Base-by-base conservation (phyloP, 2,329 filamentous ascomycete species). In the Xylaria sp. region DNA sequence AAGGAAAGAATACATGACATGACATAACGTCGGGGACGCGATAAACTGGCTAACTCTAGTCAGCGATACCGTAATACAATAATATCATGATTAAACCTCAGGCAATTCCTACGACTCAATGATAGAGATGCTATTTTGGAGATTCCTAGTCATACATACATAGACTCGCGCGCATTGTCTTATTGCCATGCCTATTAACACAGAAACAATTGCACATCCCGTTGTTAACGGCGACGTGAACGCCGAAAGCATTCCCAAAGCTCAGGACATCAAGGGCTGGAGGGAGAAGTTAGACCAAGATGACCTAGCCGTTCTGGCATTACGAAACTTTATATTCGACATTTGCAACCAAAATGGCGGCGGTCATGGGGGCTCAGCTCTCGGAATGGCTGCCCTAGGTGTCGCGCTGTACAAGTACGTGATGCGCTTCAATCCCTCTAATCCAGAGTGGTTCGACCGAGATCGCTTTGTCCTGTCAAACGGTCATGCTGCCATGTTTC, bases 251-350 rank as follows among this genome's bases (percentile, higher is more conserved):
- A 40, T 13, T 40, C 35, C 29, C 55, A n/a, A 59, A 12, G 5
- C 13, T 23, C 40, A 42, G 40, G 40, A 12, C 35, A 40, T 40
- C 35, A 53, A 50, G 23, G 50, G 64, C 13, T 65, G 60, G 53
- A 42, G 65, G 53, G 35, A 57, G 18, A 59, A 65, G 29, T 60
- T 68, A 12, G 37, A 64, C 29, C 51, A 63, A 27, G 65, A 68
- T 18, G 65, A 68, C 44, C 21, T 63, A 12, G 60, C 60, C 12
- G 65, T 68, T n/a, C 54, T 68, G 6, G 65, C 65, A 29, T 44
- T 59, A 29, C 35, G 55, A 59, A 59, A 59, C 55, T 44, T 59
- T 21, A 59, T 59, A 25, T 59, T 59, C n/a, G 55, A 59, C 12
- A 59, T 59, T 16, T 59, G 55, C 55, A 59, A 59, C n/a, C 55